Evolutionary conservation across 139 green algal genomes (phyloP).

Genomic region (Chloropicon primus): DNA sequence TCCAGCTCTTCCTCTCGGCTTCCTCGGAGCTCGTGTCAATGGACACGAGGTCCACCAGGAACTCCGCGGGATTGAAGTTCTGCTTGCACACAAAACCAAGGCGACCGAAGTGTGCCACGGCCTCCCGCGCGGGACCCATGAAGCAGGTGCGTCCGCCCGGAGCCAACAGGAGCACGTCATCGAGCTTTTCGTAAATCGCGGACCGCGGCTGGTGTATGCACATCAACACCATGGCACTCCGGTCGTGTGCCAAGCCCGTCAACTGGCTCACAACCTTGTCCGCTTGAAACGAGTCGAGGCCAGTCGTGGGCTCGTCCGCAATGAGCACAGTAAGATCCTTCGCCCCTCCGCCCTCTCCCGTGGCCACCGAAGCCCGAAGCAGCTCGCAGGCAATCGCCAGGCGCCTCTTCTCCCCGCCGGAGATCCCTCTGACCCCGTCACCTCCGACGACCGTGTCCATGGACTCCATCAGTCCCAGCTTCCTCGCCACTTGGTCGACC

Average conservation of each 20-base stretch:
- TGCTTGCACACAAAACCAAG: background rate
- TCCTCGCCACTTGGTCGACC: background rate
- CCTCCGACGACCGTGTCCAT: slow-evolving; percentile 1
- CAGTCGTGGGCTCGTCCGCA: slow-evolving; percentile 1
- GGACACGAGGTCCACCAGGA: background rate
- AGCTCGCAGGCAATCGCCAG: slow-evolving; percentile 1
- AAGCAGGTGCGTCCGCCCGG: background rate
- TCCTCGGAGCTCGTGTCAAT: background rate
- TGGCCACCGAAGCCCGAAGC: background rate
- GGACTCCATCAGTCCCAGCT: background rate
- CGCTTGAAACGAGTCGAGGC: background rate
- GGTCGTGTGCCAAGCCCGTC: background rate
- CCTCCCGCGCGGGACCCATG: background rate
- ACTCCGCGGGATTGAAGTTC: background rate
- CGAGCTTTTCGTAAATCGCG: background rate
- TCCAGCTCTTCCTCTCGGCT: background rate
- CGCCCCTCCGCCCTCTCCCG: background rate
- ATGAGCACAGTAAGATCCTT: background rate
- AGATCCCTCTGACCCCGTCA: background rate
- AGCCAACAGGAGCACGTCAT: background rate
- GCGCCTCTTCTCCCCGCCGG: background rate
- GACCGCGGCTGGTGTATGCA: slow-evolving; percentile 1
- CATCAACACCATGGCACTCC: background rate
- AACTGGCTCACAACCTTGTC: background rate
- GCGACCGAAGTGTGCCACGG: background rate